These are phyloP conservation scores for Sugiyamaella smithiae DNA, from an alignment of 805 yeast species.

Conservation along the genomic window DNA sequence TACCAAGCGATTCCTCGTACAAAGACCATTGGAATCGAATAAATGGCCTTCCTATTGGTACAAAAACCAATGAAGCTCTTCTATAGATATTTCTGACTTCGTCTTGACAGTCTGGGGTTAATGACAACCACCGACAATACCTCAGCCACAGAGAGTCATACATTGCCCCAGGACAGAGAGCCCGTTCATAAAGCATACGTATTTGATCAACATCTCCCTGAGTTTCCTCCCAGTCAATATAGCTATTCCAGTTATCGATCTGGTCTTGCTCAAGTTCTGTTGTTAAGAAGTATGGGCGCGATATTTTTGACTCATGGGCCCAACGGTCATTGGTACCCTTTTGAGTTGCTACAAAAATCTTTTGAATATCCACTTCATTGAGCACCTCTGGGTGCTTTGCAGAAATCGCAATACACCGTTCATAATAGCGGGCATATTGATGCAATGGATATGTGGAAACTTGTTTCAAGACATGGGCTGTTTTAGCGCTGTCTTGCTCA, in stretches of 20 bases:
- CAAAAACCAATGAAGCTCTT: slow-evolving; percentile 44
- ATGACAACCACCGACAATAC: slow-evolving; percentile 54
- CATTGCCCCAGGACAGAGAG: slow-evolving; percentile 54
- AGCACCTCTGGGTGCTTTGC: slow-evolving; percentile 17
- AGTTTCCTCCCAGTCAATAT: slow-evolving; percentile 54
- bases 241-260: slow-evolving; percentile 56
- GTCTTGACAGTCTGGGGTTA: slow-evolving; percentile 25
- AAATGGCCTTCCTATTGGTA: slow-evolving; percentile 32
- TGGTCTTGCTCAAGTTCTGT: slow-evolving; percentile 46
- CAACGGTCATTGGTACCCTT: slow-evolving; percentile 58
- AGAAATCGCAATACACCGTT: slow-evolving; percentile 29
- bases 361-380: slow-evolving; percentile 17
- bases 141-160: slow-evolving; percentile 66
- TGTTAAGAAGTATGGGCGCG: slow-evolving; percentile 57
- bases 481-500: slow-evolving; percentile 41
- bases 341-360: slow-evolving; percentile 48
- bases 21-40: slow-evolving; percentile 34
- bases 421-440: slow-evolving; percentile 79
- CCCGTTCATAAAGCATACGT: slow-evolving; percentile 61
- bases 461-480: slow-evolving; percentile 36
- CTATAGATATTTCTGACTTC: slow-evolving; percentile 46
- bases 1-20: slow-evolving; percentile 33
- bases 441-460: slow-evolving; percentile 62
- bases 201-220: slow-evolving; percentile 34
- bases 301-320: slow-evolving; percentile 68